phyloP scores from a whole-genome alignment of 169 alveolate genomes.

The Babesia bovis region DNA sequence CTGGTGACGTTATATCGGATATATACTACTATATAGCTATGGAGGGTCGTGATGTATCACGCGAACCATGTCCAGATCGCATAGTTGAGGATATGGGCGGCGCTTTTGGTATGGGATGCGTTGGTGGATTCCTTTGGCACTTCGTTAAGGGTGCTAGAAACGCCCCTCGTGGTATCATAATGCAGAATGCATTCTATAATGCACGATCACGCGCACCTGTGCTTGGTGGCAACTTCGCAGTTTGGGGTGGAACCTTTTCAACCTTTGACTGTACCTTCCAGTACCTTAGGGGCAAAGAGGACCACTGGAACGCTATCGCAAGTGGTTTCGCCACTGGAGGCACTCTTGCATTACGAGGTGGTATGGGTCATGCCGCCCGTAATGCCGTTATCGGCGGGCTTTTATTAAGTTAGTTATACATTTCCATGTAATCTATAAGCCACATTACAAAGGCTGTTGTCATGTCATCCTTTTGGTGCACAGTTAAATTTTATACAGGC shows the following conservation, averaged over 20 bases:
- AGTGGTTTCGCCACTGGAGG: slow-evolving; percentile 95
- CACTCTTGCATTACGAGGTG: slow-evolving; percentile 87
- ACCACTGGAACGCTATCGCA: slow-evolving; percentile 92
- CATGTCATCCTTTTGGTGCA: neutral
- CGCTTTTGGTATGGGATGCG: slow-evolving; percentile 94
- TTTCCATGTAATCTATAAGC: neutral
- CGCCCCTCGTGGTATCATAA: slow-evolving; percentile 87
- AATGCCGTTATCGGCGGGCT: slow-evolving; percentile 90
- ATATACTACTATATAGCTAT: neutral
- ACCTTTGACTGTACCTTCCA: slow-evolving; percentile 91
- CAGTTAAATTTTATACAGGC: slow-evolving; percentile 24
- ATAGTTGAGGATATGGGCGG: slow-evolving; percentile 95
- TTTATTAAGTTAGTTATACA: slow-evolving; percentile 66
- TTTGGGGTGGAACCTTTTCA: slow-evolving; percentile 96
- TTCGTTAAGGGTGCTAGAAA: slow-evolving; percentile 90
- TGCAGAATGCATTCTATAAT: slow-evolving; percentile 89
- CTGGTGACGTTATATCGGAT: neutral
- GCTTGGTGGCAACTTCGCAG: slow-evolving; percentile 93
- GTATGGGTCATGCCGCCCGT: slow-evolving; percentile 82
- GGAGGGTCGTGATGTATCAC: slow-evolving; percentile 83
- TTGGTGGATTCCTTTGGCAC: slow-evolving; percentile 92
- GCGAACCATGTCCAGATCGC: slow-evolving; percentile 96
- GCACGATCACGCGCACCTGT: slow-evolving; percentile 91
- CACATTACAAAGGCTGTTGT: neutral
- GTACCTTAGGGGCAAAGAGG: slow-evolving; percentile 90